Percentiles rank a stretch among this genome's conserved stretches.
These are phyloP conservation scores for Evernia prunastri DNA, from an alignment of 495 filamentous ascomycete species.

Conservation along the genomic window DNA sequence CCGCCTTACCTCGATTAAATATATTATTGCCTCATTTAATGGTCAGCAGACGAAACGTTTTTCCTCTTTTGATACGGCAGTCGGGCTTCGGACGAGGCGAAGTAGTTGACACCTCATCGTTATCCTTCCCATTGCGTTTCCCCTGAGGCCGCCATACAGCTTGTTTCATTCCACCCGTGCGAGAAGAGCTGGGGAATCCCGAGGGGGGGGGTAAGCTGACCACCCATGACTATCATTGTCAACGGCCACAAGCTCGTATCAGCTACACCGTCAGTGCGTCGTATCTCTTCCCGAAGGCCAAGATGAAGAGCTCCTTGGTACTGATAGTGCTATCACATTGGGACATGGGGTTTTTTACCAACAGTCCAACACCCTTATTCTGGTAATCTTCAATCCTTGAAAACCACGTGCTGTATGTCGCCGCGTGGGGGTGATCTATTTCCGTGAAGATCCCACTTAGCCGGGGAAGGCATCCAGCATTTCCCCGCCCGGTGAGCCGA, in stretches of 20 bases:
- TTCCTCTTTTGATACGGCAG: background rate
- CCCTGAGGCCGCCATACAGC: background rate
- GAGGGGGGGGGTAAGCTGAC: background rate
- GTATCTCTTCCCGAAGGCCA: background rate
- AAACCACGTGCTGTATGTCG: background rate
- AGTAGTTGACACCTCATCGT: background rate
- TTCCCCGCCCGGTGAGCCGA: constrained; percentile 4
- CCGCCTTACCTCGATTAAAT: background rate
- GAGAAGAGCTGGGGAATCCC: background rate
- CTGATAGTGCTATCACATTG: background rate
- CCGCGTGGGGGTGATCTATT: constrained; percentile 6
- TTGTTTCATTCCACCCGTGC: background rate
- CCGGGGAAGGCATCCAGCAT: constrained; percentile 4
- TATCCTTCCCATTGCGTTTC: background rate
- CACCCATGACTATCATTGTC: background rate
- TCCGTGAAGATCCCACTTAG: constrained; percentile 2
- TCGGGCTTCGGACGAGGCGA: background rate
- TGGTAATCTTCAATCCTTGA: background rate
- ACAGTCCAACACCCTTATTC: background rate
- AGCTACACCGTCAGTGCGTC: background rate
- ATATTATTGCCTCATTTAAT: too few species aligned
- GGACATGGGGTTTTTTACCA: background rate
- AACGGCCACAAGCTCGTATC: background rate
- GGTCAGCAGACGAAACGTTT: background rate
- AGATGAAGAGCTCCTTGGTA: background rate